Evolutionary conservation across 2,329 filamentous ascomycete species (phyloP), one percentile per base, ranked within the genome.

Genomic region (Scedosporium dehoogii): DNA sequence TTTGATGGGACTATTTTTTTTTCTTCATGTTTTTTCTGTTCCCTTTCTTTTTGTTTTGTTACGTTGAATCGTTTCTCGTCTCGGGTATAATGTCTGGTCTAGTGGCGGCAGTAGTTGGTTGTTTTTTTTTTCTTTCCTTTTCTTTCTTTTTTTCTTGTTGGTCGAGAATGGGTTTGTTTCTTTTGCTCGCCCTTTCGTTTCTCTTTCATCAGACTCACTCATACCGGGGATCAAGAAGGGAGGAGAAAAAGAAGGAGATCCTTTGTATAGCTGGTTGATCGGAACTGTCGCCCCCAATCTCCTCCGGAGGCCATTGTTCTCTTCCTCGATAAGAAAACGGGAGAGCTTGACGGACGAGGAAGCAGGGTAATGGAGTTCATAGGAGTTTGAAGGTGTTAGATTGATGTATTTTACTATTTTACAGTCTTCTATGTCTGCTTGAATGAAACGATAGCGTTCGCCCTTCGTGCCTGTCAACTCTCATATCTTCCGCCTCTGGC

Each of bases 321-420:
- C 44, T 48, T 21, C 33, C 33, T 38, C 33, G 33, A 38, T 38
- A 38, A 38, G 33, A 38, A 38, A 38, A 63, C 60, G 33, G 48
- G 59, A n/a, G 61, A 55, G 41, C 61, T 53, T 59, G 59, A 38
- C 64, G 59, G 60, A 61, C 51, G 46, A 21, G 38, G 21, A 10
- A 23, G 23, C 23, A 23, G 51, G 12, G 51, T 27, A 55, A 23
- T 23, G 51, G 51, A 25, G 58, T 59, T 59, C 23, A 42, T 46
- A 18, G 38, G 44, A 16, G 58, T 46, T 18, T 60, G 18, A 21
- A 44, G 27, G 21, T 44, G 10, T 59, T 59, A 14, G 21, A 25
- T 41, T 14, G 14, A 59, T 55, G 51, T 55, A 55, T 14, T 38
- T 33, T 33, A 33, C 59, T 42, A 33, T 63, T 66, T 66, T 64